These are phyloP conservation scores for Gymnopus androsaceus DNA, from an alignment of 1,284 basidiomycete genomes.

Conservation along the genomic window DNA sequence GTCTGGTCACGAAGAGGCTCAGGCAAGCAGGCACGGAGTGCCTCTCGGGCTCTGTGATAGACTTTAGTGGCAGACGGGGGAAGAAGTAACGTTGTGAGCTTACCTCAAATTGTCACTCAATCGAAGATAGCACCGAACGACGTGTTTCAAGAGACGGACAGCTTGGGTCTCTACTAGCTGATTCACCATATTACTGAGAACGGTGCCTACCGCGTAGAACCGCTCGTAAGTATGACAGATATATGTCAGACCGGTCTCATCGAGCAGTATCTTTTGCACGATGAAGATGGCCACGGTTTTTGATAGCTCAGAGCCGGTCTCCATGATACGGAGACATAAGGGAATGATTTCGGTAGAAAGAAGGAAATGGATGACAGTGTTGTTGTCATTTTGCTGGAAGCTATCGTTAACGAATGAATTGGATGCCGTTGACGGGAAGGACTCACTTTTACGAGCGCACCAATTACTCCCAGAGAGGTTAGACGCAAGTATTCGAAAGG, in stretches of 20 bases:
- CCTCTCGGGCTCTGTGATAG: slow-evolving; percentile 83
- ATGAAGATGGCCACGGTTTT: slow-evolving; percentile 99
- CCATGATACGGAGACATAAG: slow-evolving; percentile 99
- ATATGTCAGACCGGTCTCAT: slow-evolving; percentile 97
- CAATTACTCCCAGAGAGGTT: slow-evolving; percentile 97
- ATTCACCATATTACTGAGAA: slow-evolving; percentile 98
- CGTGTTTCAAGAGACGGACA: slow-evolving; percentile 95
- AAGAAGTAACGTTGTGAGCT: slow-evolving; percentile 29
- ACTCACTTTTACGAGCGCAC: slow-evolving; percentile 91
- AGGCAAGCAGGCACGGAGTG: slow-evolving; percentile 94
- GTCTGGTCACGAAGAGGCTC: slow-evolving; percentile 95
- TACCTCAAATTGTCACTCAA: slow-evolving; percentile 90
- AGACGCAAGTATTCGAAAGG: slow-evolving; percentile 99
- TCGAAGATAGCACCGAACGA: slow-evolving; percentile 95
- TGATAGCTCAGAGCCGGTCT: slow-evolving; percentile 97
- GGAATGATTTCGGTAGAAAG: slow-evolving; percentile 99
- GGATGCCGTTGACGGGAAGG: background rate
- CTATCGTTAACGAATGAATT: background rate
- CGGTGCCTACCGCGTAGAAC: slow-evolving; percentile 98
- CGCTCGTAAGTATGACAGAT: slow-evolving; percentile 99
- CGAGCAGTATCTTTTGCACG: slow-evolving; percentile 98
- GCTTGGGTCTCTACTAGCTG: slow-evolving; percentile 97
- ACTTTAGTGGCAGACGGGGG: slow-evolving; percentile 9
- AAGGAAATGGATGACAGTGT: slow-evolving; percentile 98
- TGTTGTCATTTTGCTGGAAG: slow-evolving; percentile 94